Evolutionary conservation across 768 basidiomycete species (phyloP).

Genomic region (Lactarius akahatsu): DNA sequence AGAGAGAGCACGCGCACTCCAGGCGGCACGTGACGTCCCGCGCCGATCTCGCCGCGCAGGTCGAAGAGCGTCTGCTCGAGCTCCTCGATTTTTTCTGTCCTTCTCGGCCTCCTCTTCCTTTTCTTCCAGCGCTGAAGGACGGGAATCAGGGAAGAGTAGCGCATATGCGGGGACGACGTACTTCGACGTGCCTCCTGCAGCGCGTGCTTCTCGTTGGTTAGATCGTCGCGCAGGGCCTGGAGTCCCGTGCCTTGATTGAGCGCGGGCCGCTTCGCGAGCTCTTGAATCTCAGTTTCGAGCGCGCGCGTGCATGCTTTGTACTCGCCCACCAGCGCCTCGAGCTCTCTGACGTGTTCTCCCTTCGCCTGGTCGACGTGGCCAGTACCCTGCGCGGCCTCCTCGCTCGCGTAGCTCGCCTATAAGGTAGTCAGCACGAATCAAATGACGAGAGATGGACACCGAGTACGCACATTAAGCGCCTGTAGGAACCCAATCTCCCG

Average conservation of each 20-base stretch:
- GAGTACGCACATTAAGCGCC: no score
- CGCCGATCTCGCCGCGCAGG: constrained; percentile 70
- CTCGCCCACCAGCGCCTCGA: constrained; percentile 54
- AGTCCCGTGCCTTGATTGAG: constrained; percentile 24
- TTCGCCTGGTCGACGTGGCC: constrained; percentile 39
- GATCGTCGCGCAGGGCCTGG: constrained; percentile 43
- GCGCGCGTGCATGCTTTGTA: constrained; percentile 50
- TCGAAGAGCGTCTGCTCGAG: constrained; percentile 80
- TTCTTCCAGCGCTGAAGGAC: constrained; percentile 45
- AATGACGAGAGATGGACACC: not conserved
- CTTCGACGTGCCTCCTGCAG: constrained; percentile 43
- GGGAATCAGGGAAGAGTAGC: not conserved
- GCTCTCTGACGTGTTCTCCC: constrained; percentile 48
- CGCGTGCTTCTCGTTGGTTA: constrained; percentile 38
- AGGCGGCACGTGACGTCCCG: constrained; percentile 72
- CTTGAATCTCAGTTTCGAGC: constrained; percentile 51
- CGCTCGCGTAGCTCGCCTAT: constrained; percentile 63
- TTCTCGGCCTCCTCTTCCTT: constrained; percentile 37
- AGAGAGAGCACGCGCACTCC: constrained; percentile 65
- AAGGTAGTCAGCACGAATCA: not conserved
- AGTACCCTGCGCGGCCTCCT: constrained; percentile 44
- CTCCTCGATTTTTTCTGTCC: constrained; percentile 55
- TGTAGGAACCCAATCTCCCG: no score
- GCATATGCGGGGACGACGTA: constrained; percentile 25
- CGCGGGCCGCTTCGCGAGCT: constrained; percentile 40